Evolutionary conservation across 225 moss, liverwort and hornwort species (phyloP).

Genomic region (Lunularia cruciata): DNA sequence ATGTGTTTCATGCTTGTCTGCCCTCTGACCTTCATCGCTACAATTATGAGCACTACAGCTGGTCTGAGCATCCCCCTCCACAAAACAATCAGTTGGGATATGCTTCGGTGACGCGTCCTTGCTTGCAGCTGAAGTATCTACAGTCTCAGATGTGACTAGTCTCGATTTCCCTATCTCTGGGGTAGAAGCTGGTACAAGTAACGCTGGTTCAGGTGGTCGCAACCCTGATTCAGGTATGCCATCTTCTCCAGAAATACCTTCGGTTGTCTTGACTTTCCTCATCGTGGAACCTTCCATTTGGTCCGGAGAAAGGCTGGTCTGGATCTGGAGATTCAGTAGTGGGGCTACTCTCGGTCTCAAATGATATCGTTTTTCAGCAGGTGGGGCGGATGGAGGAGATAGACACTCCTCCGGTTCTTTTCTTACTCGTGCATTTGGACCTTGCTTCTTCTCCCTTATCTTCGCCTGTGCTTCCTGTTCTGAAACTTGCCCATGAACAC

Average conservation of each 20-base stretch:
- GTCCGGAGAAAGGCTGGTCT: background rate
- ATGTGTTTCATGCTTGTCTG: background rate
- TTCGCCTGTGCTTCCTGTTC: background rate
- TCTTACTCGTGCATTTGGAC: background rate
- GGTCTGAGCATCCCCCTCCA: background rate
- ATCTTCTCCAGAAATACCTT: conserved; percentile 1
- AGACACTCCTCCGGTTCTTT: background rate
- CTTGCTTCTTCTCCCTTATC: background rate
- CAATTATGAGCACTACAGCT: background rate
- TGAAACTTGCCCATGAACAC: background rate
- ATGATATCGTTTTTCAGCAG: background rate
- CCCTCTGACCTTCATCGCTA: background rate
- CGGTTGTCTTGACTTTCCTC: background rate
- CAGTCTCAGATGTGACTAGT: background rate
- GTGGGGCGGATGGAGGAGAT: background rate
- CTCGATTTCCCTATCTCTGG: background rate
- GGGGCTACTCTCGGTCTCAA: background rate
- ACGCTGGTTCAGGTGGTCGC: background rate
- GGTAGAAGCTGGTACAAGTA: background rate
- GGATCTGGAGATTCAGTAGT: background rate
- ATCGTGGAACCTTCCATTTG: too few relatives aligned
- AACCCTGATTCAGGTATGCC: background rate
- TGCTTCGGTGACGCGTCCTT: background rate
- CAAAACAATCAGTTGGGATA: background rate
- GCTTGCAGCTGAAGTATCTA: background rate